phyloP scores from a whole-genome alignment of 2,329 filamentous ascomycete species.

The Aspergillus pseudoviridinutans region DNA sequence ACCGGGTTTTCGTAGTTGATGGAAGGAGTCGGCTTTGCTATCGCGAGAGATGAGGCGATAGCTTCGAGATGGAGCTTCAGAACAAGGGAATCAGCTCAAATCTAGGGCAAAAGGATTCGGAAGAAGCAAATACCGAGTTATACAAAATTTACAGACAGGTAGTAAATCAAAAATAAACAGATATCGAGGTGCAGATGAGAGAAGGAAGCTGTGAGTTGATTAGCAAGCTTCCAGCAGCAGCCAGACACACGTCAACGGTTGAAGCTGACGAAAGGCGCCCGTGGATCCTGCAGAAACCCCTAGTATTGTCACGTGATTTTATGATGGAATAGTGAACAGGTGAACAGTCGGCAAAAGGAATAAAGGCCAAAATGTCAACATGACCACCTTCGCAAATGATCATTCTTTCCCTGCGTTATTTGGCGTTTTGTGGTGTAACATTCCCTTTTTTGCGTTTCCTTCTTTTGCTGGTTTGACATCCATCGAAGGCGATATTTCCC shows the following conservation, averaged over 20 bases:
- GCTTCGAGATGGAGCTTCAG: slow-evolving; percentile 26
- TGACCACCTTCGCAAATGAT: not conserved
- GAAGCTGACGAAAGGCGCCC: slow-evolving; percentile 25
- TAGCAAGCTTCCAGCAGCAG: slow-evolving; percentile 15
- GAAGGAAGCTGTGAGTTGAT: slow-evolving; percentile 8
- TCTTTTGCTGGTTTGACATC: not conserved
- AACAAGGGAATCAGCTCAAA: slow-evolving; percentile 18
- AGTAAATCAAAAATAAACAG: slow-evolving; percentile 16
- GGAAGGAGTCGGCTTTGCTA: slow-evolving; percentile 16
- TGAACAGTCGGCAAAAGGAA: not conserved
- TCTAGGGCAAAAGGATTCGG: slow-evolving; percentile 8
- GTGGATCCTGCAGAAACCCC: slow-evolving; percentile 25
- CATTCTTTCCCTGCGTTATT: not conserved
- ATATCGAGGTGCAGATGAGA: slow-evolving; percentile 21
- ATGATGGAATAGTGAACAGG: slow-evolving; percentile 9
- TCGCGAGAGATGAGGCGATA: slow-evolving; percentile 30
- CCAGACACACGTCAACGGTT: slow-evolving; percentile 32
- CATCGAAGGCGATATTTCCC: not conserved
- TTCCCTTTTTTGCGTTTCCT: not conserved
- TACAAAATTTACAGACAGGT: slow-evolving; percentile 19
- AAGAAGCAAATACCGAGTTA: slow-evolving; percentile 16
- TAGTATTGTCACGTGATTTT: slow-evolving; percentile 20
- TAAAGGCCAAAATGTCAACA: not conserved
- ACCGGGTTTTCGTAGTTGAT: slow-evolving; percentile 6
- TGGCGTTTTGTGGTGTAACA: not conserved